Conservation (phyloP, 192 early-diverging fungal species). For the Rhizophagus clarus region DNA sequence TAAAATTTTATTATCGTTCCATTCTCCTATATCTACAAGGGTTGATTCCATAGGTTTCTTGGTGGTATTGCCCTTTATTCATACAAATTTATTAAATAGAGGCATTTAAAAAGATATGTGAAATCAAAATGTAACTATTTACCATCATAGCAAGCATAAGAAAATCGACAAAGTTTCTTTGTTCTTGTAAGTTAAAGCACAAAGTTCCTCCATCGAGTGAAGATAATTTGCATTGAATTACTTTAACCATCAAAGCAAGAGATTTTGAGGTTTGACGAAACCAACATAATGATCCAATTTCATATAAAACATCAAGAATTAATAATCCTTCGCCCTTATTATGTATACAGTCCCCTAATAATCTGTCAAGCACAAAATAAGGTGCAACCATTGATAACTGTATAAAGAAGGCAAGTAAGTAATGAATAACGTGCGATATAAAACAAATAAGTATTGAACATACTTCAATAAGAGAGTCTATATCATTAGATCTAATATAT, state of each 20-base stretch:
- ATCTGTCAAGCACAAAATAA: background rate
- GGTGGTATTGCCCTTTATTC: background rate
- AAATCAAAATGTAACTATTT: background rate
- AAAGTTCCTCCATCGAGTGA: background rate
- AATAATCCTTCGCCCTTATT: conserved; percentile 10
- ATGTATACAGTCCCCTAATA: background rate
- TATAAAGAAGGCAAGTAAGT: background rate
- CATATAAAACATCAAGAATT: background rate
- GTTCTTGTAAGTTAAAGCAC: background rate
- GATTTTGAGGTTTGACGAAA: background rate
- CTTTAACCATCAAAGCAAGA: background rate
- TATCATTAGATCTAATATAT: background rate
- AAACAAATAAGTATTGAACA: background rate
- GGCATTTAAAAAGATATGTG: background rate
- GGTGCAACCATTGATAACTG: conserved; percentile 11
- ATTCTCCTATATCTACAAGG: conserved; percentile 6
- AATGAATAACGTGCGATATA: background rate
- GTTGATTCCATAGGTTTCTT: background rate
- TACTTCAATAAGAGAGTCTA: conserved; percentile 12
- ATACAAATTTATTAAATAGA: background rate
- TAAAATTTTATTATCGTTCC: background rate
- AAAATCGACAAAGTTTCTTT: conserved; percentile 11
- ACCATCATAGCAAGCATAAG: conserved; percentile 1
- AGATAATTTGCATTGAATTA: background rate
- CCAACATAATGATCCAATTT: conserved; percentile 12